Base-by-base conservation (phyloP, 352 stramenopile genomes). In the Globisporangium nodosum region DNA sequence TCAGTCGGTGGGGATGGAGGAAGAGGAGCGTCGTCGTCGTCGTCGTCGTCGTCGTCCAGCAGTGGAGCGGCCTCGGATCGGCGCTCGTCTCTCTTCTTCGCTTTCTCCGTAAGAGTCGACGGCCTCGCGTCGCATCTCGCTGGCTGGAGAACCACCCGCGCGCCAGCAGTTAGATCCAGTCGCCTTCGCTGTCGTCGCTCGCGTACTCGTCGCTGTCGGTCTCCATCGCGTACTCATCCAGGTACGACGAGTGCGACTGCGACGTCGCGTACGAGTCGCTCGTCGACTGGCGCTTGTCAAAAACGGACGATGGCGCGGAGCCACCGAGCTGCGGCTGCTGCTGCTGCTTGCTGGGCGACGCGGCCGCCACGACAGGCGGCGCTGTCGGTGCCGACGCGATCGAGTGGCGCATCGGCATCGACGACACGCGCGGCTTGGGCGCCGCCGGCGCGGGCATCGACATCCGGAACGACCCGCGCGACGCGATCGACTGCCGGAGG, bases 121-220 rank as follows among this genome's bases (percentile, higher is more conserved):
- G 24, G 24, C 2, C 24, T 27, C 24, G 24, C 24, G 24, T 27
- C 24, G 24, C 24, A 27, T 27, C 24, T 27, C 24, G 24, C 24
- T 27, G 24, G 24, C 33, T 12, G 33, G 33, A 37, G 33, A 37
- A 37, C 33, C 33, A 37, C 33, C 33, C 33, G 9, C n/a, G n/a
- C 12, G 33, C 9, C 24, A 12, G 18, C 21, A 33, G 24, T 21
- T 86, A 88, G 66, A 89, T 87, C 78, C 76, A 88, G 66, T 92
- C 82, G 48, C 79, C 81, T 61, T 92, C 82, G 39, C 75, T 88
- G 45, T 90, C 78, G 54, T 86, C 77, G 51, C 73, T 87, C 30
- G 72, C 69, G 58, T 73, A 71, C 31, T 76, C 63, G 21, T 68
- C 64, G 50, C 80, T 89, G 52, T 85, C 62, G 20, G 64, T 72